A percentile compares a stretch with the other conserved stretches of the same genome.
These are phyloP conservation scores for Rubus idaeus DNA, from an alignment of 306 rosid species.

Conservation along the genomic window DNA sequence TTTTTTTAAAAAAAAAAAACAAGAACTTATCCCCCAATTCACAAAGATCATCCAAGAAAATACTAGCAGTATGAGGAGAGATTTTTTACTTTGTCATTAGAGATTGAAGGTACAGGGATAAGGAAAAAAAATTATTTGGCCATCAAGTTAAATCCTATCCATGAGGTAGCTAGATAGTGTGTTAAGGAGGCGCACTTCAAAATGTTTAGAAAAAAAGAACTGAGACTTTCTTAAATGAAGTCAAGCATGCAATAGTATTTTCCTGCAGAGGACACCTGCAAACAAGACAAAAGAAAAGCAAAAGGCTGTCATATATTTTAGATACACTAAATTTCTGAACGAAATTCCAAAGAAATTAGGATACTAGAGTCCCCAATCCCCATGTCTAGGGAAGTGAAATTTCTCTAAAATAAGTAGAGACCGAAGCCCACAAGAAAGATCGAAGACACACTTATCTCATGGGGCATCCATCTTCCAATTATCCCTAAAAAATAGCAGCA, in stretches of 20 bases:
- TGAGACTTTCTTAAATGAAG: background rate
- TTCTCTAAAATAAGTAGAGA: background rate
- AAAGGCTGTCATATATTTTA: background rate
- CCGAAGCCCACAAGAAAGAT: background rate
- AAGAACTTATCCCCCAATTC: too few relatives aligned
- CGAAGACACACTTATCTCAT: background rate
- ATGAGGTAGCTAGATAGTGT: background rate
- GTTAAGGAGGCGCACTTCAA: background rate
- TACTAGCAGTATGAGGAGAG: too few relatives aligned
- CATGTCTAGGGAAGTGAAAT: background rate
- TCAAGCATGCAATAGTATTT: background rate
- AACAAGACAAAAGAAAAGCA: background rate
- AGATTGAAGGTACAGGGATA: background rate
- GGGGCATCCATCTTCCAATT: background rate
- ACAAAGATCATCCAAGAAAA: too few relatives aligned
- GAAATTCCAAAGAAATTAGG: background rate
- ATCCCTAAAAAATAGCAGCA: background rate
- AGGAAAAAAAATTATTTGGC: background rate
- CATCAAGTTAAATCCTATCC: background rate
- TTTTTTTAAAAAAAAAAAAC: too few relatives aligned
- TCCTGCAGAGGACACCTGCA: slow-evolving; percentile 5
- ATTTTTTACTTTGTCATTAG: background rate
- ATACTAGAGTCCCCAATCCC: background rate
- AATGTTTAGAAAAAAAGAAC: background rate
- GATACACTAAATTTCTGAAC: background rate